phyloP scores from a whole-genome alignment of 805 yeast genomes.

The Yarrowia sp. region DNA sequence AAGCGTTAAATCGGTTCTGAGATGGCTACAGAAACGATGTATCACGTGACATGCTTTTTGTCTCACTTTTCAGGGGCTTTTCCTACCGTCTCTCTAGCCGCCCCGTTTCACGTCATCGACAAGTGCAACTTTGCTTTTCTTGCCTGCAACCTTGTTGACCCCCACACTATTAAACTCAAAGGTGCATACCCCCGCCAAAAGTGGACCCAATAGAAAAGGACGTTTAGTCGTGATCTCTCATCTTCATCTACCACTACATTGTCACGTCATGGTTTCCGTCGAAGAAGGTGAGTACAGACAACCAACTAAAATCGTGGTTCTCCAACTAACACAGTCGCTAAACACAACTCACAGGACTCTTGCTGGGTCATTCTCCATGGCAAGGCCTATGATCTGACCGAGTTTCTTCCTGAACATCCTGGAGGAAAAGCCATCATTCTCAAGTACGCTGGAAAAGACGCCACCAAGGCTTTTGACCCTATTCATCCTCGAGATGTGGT shows the following conservation, averaged over 20 bases:
- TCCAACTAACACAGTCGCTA: slow-evolving; percentile 44
- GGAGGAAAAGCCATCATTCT: slow-evolving; percentile 57
- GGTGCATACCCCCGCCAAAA: not conserved
- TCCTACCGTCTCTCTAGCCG: too few relatives aligned
- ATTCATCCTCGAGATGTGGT: slow-evolving; percentile 88
- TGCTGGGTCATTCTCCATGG: slow-evolving; percentile 86
- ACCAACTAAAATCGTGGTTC: not conserved
- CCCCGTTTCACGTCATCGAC: not conserved
- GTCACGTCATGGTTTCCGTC: slow-evolving; percentile 8
- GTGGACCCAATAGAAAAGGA: slow-evolving; percentile 13
- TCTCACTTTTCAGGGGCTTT: not conserved
- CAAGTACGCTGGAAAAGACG: slow-evolving; percentile 68
- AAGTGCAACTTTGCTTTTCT: not conserved
- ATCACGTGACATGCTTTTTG: not conserved
- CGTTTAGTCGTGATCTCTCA: not conserved
- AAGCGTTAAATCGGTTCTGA: too few relatives aligned
- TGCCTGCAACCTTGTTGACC: not conserved
- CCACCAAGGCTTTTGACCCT: slow-evolving; percentile 80
- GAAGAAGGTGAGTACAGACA: not conserved
- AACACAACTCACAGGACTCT: slow-evolving; percentile 56
- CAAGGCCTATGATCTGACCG: slow-evolving; percentile 73
- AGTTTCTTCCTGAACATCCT: slow-evolving; percentile 56
- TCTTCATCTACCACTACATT: not conserved
- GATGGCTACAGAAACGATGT: too few relatives aligned
- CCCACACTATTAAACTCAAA: slow-evolving; percentile 5